Evolutionary conservation across 2,329 filamentous ascomycete species (phyloP).

Genomic region (Aspergillus proliferans): DNA sequence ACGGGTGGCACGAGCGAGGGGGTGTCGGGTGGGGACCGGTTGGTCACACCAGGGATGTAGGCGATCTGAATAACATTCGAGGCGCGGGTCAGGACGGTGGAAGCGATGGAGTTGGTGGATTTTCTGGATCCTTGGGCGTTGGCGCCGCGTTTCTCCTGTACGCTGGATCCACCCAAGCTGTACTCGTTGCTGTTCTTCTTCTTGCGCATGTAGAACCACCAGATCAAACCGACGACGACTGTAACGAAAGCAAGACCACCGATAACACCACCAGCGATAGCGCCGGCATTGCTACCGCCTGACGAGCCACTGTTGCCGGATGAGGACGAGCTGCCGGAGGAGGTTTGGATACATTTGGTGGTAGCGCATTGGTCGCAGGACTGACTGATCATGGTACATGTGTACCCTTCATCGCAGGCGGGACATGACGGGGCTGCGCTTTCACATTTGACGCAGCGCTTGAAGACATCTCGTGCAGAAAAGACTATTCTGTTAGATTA

Average conservation of each 20-base stretch:
- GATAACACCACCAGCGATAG: constrained; percentile 86
- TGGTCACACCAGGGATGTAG: constrained; percentile 95
- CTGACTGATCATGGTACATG: constrained; percentile 54
- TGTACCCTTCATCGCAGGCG: constrained; percentile 48
- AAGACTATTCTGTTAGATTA: neutral
- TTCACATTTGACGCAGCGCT: constrained; percentile 53
- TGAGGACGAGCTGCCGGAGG: constrained; percentile 25
- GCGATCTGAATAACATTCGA: constrained; percentile 99
- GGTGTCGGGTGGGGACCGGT: constrained; percentile 78
- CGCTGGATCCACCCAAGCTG: constrained; percentile 21
- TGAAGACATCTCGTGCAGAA: constrained; percentile 18
- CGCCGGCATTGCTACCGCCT: constrained; percentile 63
- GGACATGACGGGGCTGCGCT: constrained; percentile 51
- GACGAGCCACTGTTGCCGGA: constrained; percentile 10
- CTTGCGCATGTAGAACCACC: constrained; percentile 81
- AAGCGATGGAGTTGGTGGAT: constrained; percentile 90
- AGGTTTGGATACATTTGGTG: constrained; percentile 49
- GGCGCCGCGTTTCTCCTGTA: constrained; percentile 46
- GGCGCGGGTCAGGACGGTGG: constrained; percentile 87
- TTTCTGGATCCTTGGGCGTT: constrained; percentile 57
- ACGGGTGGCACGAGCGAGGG: constrained; percentile 84
- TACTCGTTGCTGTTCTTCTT: constrained; percentile 54
- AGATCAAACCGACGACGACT: constrained; percentile 72
- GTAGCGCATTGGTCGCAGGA: constrained; percentile 56
- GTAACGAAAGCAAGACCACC: constrained; percentile 73